Percentiles rank a stretch among this genome's conserved stretches.
These are phyloP conservation scores for Endotrypanum monterogeii DNA, from an alignment of 208 protist species.

Conservation along the genomic window DNA sequence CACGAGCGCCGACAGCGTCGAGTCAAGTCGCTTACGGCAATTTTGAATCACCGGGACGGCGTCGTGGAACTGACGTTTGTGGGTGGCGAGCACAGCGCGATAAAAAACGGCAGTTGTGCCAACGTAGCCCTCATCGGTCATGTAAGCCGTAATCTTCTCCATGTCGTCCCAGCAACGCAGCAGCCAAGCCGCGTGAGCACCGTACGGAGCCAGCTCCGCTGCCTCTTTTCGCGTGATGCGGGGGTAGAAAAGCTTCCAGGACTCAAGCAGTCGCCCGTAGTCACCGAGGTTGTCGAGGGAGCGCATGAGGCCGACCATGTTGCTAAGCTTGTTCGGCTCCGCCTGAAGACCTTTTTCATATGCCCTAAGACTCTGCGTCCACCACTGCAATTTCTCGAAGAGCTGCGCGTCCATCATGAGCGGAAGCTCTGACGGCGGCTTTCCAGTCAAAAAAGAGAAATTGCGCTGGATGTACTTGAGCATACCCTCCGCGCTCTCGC, in stretches of 20 bases:
- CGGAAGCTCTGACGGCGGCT: constrained; percentile 64
- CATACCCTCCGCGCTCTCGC: constrained; percentile 97
- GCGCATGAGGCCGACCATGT: constrained; percentile 96
- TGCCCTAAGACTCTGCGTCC: constrained; percentile 95
- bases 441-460: constrained; percentile 81
- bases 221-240: constrained; percentile 74
- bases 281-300: constrained; percentile 97
- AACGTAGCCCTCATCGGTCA: constrained; percentile 91
- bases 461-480: constrained; percentile 95
- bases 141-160: constrained; percentile 85
- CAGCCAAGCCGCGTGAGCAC: constrained; percentile 96
- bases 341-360: constrained; percentile 81
- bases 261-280: constrained; percentile 87
- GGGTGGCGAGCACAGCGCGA: constrained; percentile 76
- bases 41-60: constrained; percentile 91
- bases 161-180: constrained; percentile 94
- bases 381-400: constrained; percentile 98
- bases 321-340: constrained; percentile 86
- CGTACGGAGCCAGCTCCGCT: constrained; percentile 92
- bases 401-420: constrained; percentile 90
- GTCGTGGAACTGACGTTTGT: constrained; percentile 74
- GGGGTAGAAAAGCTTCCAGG: constrained; percentile 72
- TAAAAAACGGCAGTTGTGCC: constrained; percentile 94
- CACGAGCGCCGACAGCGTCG: constrained; percentile 95
- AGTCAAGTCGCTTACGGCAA: constrained; percentile 94